These are phyloP conservation scores for Colletotrichum chlorophyti DNA, from an alignment of 2,329 filamentous ascomycete genomes.

Conservation along the genomic window DNA sequence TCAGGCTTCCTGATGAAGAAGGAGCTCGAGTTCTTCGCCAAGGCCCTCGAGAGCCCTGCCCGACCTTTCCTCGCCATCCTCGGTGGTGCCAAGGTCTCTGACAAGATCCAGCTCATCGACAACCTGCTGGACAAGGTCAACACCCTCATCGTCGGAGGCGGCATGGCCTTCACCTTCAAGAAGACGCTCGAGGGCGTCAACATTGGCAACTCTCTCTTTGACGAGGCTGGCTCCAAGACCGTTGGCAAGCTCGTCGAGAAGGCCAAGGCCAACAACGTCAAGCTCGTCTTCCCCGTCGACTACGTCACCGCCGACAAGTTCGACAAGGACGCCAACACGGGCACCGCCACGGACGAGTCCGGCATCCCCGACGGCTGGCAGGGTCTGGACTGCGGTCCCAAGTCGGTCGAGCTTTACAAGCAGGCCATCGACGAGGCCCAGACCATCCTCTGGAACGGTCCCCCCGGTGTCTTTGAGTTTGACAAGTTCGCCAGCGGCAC, in stretches of 20 bases:
- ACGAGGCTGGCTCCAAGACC: slow-evolving; percentile 92
- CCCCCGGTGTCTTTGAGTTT: slow-evolving; percentile 96
- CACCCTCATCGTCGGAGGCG: slow-evolving; percentile 94
- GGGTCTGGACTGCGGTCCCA: slow-evolving; percentile 92
- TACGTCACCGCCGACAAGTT: slow-evolving; percentile 98
- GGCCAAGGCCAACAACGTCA: slow-evolving; percentile 95
- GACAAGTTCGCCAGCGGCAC: slow-evolving; percentile 93
- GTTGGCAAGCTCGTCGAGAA: slow-evolving; percentile 89
- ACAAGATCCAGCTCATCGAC: slow-evolving; percentile 99
- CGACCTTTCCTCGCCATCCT: slow-evolving; percentile 98
- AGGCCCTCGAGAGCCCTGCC: slow-evolving; percentile 91
- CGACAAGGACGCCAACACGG: slow-evolving; percentile 79
- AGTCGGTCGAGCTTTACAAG: slow-evolving; percentile 90
- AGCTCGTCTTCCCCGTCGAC: slow-evolving; percentile 92
- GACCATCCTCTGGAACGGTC: slow-evolving; percentile 99
- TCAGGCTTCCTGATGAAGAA: slow-evolving; percentile 99
- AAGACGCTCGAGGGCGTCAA: slow-evolving; percentile 92
- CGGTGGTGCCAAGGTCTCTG: slow-evolving; percentile 96
- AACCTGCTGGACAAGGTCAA: slow-evolving; percentile 98
- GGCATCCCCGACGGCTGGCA: slow-evolving; percentile 98
- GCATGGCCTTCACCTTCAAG: slow-evolving; percentile 99
- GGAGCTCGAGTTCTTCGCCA: slow-evolving; percentile 98
- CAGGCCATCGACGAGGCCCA: slow-evolving; percentile 84
- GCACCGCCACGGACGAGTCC: slow-evolving; percentile 81
- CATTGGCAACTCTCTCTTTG: slow-evolving; percentile 92